These are phyloP conservation scores for Debaryomyces sp. DNA, from an alignment of 1,139 yeast genomes.

Conservation along the genomic window DNA sequence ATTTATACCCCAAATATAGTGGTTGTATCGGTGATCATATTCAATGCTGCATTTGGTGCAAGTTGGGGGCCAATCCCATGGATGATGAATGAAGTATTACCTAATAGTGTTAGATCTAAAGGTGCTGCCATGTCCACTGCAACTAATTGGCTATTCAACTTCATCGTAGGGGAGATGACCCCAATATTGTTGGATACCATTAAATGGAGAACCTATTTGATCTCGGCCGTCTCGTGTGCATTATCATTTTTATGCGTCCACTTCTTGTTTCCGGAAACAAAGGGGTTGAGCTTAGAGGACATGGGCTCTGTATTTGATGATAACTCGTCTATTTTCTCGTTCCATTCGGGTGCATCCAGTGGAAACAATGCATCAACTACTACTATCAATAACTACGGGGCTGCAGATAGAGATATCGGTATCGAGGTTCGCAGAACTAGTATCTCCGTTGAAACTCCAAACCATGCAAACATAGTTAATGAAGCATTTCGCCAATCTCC, in stretches of 20 bases:
- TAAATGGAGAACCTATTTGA: constrained; percentile 77
- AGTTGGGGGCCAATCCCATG: constrained; percentile 97
- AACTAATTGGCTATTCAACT: constrained; percentile 93
- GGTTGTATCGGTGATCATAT: constrained; percentile 72
- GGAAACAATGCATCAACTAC: constrained; percentile 6
- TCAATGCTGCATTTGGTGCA: constrained; percentile 85
- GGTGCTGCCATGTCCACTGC: constrained; percentile 93
- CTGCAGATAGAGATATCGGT: constrained; percentile 15
- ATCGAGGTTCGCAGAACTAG: constrained; percentile 22
- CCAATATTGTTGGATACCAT: constrained; percentile 80
- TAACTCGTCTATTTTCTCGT: constrained; percentile 46
- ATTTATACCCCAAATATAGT: constrained; percentile 70
- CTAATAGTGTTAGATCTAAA: constrained; percentile 84
- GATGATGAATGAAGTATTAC: constrained; percentile 90
- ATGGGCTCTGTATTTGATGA: constrained; percentile 58
- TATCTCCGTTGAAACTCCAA: constrained; percentile 17
- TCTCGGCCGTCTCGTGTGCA: constrained; percentile 78
- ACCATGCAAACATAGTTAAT: constrained; percentile 12
- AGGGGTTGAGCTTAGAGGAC: constrained; percentile 56
- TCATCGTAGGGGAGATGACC: constrained; percentile 87
- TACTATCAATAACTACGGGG: constrained; percentile 21
- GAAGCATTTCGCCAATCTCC: constrained; percentile 33
- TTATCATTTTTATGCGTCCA: constrained; percentile 62
- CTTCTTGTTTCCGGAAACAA: constrained; percentile 55
- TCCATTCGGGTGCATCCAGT: constrained; percentile 35